A percentile compares a stretch with the other conserved stretches of the same genome.
Evolutionary conservation across 495 filamentous ascomycete species (phyloP).

Genomic region (Penicillium paradoxum): DNA sequence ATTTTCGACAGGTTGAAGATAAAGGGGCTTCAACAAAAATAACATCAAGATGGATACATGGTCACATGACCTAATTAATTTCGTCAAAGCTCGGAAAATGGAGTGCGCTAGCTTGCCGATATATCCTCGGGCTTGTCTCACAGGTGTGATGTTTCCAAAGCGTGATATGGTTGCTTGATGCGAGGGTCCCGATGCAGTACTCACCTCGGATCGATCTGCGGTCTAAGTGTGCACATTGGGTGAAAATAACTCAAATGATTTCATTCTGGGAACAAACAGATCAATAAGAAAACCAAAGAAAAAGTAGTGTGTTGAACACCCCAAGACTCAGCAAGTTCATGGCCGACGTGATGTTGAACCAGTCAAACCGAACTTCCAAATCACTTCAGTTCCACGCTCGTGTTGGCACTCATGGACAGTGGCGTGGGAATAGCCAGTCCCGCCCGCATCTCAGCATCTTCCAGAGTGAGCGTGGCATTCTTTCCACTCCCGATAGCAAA

Average conservation of each 20-base stretch:
- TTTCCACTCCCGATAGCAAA: conserved; percentile 36
- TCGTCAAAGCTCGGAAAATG: too few species aligned
- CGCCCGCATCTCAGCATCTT: conserved; percentile 31
- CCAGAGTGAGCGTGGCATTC: conserved; percentile 27
- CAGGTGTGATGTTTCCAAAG: too few species aligned
- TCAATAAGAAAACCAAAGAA: not conserved
- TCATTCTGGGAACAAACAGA: not conserved
- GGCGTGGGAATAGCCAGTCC: conserved; percentile 21
- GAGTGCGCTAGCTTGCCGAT: too few species aligned
- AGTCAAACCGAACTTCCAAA: not conserved
- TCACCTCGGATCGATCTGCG: too few species aligned
- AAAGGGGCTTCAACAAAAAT: too few species aligned
- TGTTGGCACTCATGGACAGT: conserved; percentile 28
- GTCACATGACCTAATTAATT: too few species aligned
- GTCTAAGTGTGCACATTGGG: not conserved
- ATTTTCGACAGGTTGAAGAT: too few species aligned
- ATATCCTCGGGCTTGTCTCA: too few species aligned
- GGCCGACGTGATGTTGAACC: conserved; percentile 13
- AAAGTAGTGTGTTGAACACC: not conserved
- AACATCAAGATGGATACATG: too few species aligned
- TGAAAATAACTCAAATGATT: not conserved
- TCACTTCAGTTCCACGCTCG: conserved; percentile 34
- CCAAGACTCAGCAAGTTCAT: not conserved
- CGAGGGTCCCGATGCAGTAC: too few species aligned
- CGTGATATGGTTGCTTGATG: too few species aligned